Base-by-base conservation (phyloP, 441 rosid species). In the Erysimum cheiri region DNA sequence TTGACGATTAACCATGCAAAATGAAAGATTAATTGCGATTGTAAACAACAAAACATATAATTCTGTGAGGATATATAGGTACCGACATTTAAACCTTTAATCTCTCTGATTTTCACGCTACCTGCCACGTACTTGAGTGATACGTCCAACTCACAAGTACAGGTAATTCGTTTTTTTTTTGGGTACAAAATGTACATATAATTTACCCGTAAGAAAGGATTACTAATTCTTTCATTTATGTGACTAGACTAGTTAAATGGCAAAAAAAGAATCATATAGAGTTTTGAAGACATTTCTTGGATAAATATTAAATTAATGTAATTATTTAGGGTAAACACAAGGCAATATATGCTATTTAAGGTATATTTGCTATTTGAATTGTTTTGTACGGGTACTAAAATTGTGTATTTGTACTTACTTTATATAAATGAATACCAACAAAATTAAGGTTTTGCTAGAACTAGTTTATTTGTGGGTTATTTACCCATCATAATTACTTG, bases 81-180 rank as follows among this genome's bases (percentile, higher is more conserved):
- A 29, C 13, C 36, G 35, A 52, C 36, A 61, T 9, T 28, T 14
- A 61, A 61, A 62, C 17, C 59, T 43, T 32, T 68, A 17, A 48
- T 13, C 44, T 44, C 66, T 49, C 53, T 14, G 22, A 69, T 33
- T 70, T 60, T 60, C 44, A 50, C 74, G 54, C 50, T 24, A 40
- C 32, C 12, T 60, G 43, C 26, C 46, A 70, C 61, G 60, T 32
- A n/a, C 7, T 60, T 50, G 31, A 28, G 54, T 60, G 52, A 70
- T 70, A 32, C 19, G 68, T 52, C 61, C 61, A 70, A 50, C 61
- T 60, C 67, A 43, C 10, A 50, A 40, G 46, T 60, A 52, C 31
- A 40, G 11, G 15, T 17, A 39, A 10, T 28, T 65, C 17, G 1
- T 11, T 15, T 52, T 52, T 17, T 52, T 41, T 17, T 13, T 7